These are phyloP conservation scores for Trichoderma citrinoviride DNA, from an alignment of 2,329 filamentous ascomycete species.

Conservation along the genomic window DNA sequence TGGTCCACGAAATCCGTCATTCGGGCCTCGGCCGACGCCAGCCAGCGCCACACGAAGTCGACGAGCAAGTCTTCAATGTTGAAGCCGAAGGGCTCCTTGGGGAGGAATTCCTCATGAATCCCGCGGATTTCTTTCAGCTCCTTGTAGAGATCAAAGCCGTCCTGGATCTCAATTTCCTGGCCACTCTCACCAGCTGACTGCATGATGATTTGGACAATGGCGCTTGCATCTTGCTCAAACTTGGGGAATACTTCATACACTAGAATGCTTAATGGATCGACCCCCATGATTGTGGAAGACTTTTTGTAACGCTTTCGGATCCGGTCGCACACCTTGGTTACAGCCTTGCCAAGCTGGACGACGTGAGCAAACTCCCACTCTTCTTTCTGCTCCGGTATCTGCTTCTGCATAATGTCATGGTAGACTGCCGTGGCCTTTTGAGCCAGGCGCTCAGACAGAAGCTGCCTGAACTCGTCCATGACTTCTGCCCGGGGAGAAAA, in stretches of 20 bases:
- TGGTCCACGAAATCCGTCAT: conserved; percentile 83
- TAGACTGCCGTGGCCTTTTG: conserved; percentile 78
- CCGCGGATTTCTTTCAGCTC: conserved; percentile 81
- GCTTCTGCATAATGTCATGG: conserved; percentile 70
- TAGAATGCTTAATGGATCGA: conserved; percentile 63
- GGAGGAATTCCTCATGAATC: conserved; percentile 74
- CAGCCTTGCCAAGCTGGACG: conserved; percentile 80
- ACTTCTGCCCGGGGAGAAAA: conserved; percentile 72
- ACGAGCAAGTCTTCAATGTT: conserved; percentile 82
- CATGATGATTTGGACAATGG: conserved; percentile 79
- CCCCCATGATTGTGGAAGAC: conserved; percentile 82
- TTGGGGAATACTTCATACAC: conserved; percentile 82
- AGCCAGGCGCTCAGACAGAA: conserved; percentile 69
- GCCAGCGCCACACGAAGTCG: conserved; percentile 96
- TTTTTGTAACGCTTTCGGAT: conserved; percentile 91
- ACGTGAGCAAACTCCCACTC: conserved; percentile 91
- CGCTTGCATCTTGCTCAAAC: conserved; percentile 84
- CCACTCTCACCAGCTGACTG: conserved; percentile 65
- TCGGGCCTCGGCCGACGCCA: conserved; percentile 73
- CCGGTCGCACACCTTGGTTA: conserved; percentile 80
- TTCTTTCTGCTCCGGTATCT: conserved; percentile 75
- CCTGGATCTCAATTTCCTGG: conserved; percentile 78
- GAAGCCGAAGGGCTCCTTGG: conserved; percentile 74
- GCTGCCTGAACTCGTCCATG: conserved; percentile 66
- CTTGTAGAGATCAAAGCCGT: conserved; percentile 91